Evolutionary conservation across 73 alveolate species (phyloP), one percentile per base, ranked within the genome.

Genomic region (Diophrys appendiculata): DNA sequence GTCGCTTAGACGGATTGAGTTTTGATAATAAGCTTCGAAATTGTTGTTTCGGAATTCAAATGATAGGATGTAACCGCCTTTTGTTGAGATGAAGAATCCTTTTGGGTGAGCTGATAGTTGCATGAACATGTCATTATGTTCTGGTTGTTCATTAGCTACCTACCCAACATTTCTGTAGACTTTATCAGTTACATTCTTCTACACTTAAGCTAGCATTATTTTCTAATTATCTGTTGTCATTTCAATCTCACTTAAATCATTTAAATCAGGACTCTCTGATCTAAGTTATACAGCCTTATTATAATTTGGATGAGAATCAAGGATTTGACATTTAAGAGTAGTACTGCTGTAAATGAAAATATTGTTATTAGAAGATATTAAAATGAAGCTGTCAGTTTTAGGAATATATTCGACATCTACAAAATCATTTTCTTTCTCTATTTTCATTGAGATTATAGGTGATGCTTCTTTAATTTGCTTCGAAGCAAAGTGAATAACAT

Each of bases 341-440:
- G n/a, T n/a, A n/a, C n/a, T n/a, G n/a, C n/a, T n/a, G n/a, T n/a
- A n/a, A n/a, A n/a, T n/a, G n/a, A n/a, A n/a, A n/a, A n/a, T n/a
- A n/a, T n/a, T n/a, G n/a, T n/a, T n/a, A n/a, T n/a, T n/a, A n/a
- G n/a, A n/a, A n/a, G n/a, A n/a, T n/a, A n/a, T n/a, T n/a, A n/a
- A n/a, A n/a, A n/a, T n/a, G n/a, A n/a, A n/a, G n/a, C n/a, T n/a
- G n/a, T 78, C 86, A 35, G 86, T 33, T 24, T 76, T 73, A 54
- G 68, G 70, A 28, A 78, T 67, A 77, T 68, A 85, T 28, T 85
- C 92, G 2, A 85, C 27, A 56, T 78, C 92, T 0, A 85, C 43
- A 79, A 85, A 85, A 18, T 85, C 64, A 56, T 69, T 33, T 71
- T 85, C 92, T 52, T 85, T 85, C 71, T 85, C 92, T 0, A 73